Evolutionary conservation across 2,329 filamentous ascomycete species (phyloP).

Genomic region (Sporothrix brasiliensis): DNA sequence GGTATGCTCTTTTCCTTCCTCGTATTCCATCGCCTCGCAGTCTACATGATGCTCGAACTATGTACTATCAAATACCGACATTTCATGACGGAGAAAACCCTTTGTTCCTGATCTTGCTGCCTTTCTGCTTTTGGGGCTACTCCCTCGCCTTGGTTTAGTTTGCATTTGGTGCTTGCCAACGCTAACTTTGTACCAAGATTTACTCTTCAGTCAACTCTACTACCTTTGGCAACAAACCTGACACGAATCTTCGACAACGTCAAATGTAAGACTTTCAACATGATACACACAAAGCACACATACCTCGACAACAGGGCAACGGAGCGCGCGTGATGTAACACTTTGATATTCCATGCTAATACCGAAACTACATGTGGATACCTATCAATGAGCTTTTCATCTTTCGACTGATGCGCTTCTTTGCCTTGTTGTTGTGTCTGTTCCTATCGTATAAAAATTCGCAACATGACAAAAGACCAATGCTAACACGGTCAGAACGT

Average conservation of each 20-base stretch:
- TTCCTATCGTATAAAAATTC: conserved; percentile 32
- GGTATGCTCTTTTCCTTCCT: conserved; percentile 6
- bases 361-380: conserved; percentile 69
- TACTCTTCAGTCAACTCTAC: not conserved
- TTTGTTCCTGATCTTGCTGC: conserved; percentile 34
- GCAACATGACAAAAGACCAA: not conserved
- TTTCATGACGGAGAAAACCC: conserved; percentile 40
- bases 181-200: conserved; percentile 21
- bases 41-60: conserved; percentile 48
- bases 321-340: conserved; percentile 62
- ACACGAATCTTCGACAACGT: too few species aligned
- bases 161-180: conserved; percentile 3
- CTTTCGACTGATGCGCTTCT: conserved; percentile 71
- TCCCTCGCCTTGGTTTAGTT: not conserved
- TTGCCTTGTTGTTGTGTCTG: conserved; percentile 40
- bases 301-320: conserved; percentile 37
- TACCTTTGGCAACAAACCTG: not conserved
- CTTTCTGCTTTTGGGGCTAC: not conserved
- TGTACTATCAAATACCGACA: conserved; percentile 52
- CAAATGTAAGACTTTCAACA: conserved; percentile 32
- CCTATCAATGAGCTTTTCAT: conserved; percentile 73
- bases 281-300: not conserved
- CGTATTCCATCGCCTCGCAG: not conserved
- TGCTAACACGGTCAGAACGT: conserved; percentile 21
- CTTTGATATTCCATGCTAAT: conserved; percentile 75